phyloP scores from a whole-genome alignment of 2,329 filamentous ascomycete species.

The Fusarium sp. region DNA sequence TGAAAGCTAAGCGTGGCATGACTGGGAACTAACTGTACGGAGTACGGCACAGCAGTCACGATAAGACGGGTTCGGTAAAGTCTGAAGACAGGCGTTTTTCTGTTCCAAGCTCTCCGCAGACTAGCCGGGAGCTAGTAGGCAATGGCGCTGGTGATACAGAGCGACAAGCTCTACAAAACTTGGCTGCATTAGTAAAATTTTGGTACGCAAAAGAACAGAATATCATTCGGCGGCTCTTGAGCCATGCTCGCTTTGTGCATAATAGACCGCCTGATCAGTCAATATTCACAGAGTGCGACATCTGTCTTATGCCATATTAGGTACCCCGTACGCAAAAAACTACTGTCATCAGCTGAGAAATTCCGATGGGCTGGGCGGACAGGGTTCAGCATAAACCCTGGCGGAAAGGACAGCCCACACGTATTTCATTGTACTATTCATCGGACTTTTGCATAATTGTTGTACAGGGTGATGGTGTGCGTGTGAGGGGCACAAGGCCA shows the following conservation, averaged over 20 bases:
- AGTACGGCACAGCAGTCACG: not conserved
- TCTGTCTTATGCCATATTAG: not conserved
- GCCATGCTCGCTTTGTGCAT: not conserved
- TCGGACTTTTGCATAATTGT: slow-evolving; percentile 4
- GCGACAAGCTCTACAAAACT: slow-evolving; percentile 1
- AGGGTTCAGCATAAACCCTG: not conserved
- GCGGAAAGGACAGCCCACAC: slow-evolving; percentile 4
- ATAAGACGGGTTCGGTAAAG: slow-evolving; percentile 14
- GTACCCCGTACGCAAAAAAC: not conserved
- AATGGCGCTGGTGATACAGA: slow-evolving; percentile 1
- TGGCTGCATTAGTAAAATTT: slow-evolving; percentile 8
- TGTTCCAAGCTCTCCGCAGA: slow-evolving; percentile 11
- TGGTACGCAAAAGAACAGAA: not conserved
- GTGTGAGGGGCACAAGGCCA: not conserved
- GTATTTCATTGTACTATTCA: not conserved
- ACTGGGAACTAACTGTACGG: slow-evolving; percentile 1
- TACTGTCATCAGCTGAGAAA: not conserved
- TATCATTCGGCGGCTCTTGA: not conserved
- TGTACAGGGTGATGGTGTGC: not conserved
- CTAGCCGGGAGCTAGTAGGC: slow-evolving; percentile 19
- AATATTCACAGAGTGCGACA: not conserved
- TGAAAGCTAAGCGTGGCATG: not conserved
- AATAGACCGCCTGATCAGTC: not conserved
- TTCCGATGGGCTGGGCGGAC: not conserved
- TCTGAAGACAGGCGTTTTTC: not conserved